A percentile compares a stretch with the other conserved stretches of the same genome.
phyloP scores from a whole-genome alignment of 306 rosid species.

The Inga laurina region DNA sequence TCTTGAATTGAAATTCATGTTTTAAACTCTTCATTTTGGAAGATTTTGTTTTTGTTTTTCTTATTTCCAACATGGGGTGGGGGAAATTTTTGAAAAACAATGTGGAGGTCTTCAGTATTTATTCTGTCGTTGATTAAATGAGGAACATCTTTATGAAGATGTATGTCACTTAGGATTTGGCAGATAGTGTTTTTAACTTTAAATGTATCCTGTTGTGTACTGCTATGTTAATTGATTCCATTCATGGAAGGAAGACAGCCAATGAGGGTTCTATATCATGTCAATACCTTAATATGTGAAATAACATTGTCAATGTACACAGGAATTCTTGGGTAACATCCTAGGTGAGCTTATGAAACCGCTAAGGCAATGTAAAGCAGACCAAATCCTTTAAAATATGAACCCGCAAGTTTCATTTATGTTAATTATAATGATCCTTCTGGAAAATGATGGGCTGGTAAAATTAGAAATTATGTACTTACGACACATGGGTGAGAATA shows the following conservation, averaged over 20 bases:
- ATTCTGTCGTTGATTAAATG: not conserved
- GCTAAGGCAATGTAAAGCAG: not conserved
- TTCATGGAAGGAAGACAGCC: not conserved
- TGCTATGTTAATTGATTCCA: not conserved
- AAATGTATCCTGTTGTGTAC: not conserved
- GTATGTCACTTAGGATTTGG: not conserved
- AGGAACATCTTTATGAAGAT: not conserved
- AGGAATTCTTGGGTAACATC: not conserved
- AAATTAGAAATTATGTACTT: not conserved
- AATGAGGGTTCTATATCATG: not conserved
- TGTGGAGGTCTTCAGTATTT: not conserved
- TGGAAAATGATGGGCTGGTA: not conserved
- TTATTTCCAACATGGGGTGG: not conserved
- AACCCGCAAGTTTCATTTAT: not conserved
- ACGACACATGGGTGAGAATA: not conserved
- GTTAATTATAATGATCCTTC: slow-evolving; percentile 2
- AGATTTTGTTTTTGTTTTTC: not conserved
- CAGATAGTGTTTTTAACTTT: not conserved
- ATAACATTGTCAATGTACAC: not conserved
- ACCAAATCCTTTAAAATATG: not conserved
- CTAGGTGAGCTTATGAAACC: slow-evolving; percentile 11
- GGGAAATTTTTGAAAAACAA: not conserved
- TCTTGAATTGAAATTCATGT: not conserved
- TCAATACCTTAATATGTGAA: not conserved
- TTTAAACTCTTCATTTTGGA: not conserved